Evolutionary conservation across 371 early-diverging fungal genomes (phyloP).

Genomic region (Lichtheimia corymbifera): DNA sequence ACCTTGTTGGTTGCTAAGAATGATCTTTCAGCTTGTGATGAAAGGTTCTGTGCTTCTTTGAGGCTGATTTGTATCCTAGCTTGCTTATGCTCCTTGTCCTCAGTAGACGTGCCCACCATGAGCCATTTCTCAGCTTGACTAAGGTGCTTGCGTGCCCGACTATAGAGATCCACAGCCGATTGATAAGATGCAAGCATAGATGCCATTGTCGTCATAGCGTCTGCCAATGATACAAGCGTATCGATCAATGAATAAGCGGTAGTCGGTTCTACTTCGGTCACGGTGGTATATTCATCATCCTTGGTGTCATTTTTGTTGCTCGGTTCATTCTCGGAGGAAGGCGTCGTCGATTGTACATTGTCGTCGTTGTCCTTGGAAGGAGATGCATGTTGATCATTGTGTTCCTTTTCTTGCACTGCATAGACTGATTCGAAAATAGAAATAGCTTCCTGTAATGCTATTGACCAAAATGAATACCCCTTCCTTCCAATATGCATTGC

Average conservation of each 20-base stretch:
- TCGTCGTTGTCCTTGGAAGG: not conserved
- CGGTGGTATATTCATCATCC: slow-evolving; percentile 28
- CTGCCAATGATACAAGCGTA: slow-evolving; percentile 37
- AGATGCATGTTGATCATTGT: slow-evolving; percentile 17
- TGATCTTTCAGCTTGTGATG: slow-evolving; percentile 59
- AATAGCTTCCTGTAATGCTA: slow-evolving; percentile 58
- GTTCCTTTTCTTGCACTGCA: slow-evolving; percentile 46
- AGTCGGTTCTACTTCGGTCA: slow-evolving; percentile 44
- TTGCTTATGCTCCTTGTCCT: slow-evolving; percentile 30
- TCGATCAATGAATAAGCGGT: slow-evolving; percentile 45
- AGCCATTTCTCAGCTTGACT: slow-evolving; percentile 46
- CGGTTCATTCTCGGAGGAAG: too few species aligned
- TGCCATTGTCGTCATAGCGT: slow-evolving; percentile 51
- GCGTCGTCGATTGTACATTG: not conserved
- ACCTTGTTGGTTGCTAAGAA: slow-evolving; percentile 47
- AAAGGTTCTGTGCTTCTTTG: slow-evolving; percentile 57
- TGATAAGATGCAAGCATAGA: slow-evolving; percentile 45
- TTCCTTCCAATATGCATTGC: not conserved
- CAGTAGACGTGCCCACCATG: slow-evolving; percentile 8
- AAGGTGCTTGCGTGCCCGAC: slow-evolving; percentile 35
- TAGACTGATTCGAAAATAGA: slow-evolving; percentile 53
- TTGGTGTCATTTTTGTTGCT: not conserved
- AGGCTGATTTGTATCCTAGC: slow-evolving; percentile 49
- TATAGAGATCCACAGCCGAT: slow-evolving; percentile 37
- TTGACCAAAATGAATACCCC: not conserved